A percentile compares a stretch with the other conserved stretches of the same genome.
Evolutionary conservation across 148 eudicot species (phyloP).

Genomic region (Mesembryanthemum crystallinum): DNA sequence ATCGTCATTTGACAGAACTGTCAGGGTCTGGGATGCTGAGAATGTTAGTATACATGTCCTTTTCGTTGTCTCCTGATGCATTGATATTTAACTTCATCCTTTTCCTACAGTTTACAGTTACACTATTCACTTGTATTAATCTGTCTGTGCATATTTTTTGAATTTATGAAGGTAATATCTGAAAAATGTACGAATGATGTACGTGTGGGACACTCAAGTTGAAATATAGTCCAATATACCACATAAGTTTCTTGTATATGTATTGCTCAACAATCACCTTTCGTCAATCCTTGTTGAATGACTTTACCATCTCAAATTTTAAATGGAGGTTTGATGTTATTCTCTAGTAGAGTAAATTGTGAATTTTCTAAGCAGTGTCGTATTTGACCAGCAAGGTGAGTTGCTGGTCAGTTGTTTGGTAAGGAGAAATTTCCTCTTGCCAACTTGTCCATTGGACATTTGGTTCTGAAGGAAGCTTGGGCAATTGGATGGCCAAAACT

Average conservation of each 20-base stretch:
- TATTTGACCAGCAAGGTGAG: neutral
- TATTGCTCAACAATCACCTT: too few relatives aligned
- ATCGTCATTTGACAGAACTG: slow-evolving; percentile 75
- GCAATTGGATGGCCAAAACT: neutral
- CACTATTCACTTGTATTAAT: neutral
- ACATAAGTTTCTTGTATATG: neutral
- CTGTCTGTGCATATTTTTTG: neutral
- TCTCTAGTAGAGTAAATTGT: too few relatives aligned
- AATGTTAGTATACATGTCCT: slow-evolving; percentile 48
- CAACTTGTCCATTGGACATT: neutral
- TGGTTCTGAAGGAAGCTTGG: neutral
- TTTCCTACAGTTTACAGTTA: neutral
- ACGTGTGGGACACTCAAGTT: neutral
- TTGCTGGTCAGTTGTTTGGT: neutral
- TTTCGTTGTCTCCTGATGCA: neutral
- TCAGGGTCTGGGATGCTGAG: slow-evolving; percentile 85
- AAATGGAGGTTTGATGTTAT: neutral
- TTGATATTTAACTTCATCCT: neutral
- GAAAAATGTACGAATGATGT: neutral
- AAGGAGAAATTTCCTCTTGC: neutral
- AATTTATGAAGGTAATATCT: neutral
- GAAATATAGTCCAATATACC: neutral
- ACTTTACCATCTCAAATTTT: too few relatives aligned
- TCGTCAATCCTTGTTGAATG: too few relatives aligned
- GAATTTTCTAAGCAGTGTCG: too few relatives aligned